A percentile compares a stretch with the other conserved stretches of the same genome.
phyloP scores from a whole-genome alignment of 1,139 yeast species.

The Pichia cactophila region DNA sequence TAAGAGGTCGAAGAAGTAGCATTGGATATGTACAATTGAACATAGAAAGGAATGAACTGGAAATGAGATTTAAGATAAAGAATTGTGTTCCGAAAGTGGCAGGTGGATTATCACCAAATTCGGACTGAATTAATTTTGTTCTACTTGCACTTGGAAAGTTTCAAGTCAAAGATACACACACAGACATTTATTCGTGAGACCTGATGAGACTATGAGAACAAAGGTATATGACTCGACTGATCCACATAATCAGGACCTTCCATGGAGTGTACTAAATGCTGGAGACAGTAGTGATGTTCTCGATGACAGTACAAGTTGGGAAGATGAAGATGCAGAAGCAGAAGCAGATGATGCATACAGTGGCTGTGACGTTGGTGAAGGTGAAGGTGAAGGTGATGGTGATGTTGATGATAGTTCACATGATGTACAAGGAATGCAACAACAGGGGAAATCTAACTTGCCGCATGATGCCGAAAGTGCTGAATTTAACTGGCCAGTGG shows the following conservation, averaged over 20 bases:
- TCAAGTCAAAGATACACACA: background rate
- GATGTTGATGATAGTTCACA: background rate
- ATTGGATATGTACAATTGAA: background rate
- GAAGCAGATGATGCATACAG: background rate
- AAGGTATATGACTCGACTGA: background rate
- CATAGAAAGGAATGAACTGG: background rate
- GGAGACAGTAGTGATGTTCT: slow-evolving; percentile 3
- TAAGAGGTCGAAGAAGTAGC: slow-evolving; percentile 14
- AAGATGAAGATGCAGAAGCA: background rate
- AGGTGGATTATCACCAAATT: background rate
- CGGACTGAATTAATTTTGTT: no score
- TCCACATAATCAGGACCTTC: background rate
- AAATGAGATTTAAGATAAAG: no score
- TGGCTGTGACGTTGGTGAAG: background rate
- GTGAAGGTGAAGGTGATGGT: background rate
- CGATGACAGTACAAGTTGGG: background rate
- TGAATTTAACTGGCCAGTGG: no score
- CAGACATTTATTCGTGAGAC: background rate
- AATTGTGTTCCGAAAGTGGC: background rate
- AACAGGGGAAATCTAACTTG: background rate
- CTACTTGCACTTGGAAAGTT: no score
- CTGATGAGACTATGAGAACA: background rate
- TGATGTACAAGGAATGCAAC: no score
- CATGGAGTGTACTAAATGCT: background rate
- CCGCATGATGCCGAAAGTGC: background rate